Evolutionary conservation across 2,329 filamentous ascomycete genomes (phyloP), one percentile per base, ranked within the genome.

Genomic region (Penicillium sp.): DNA sequence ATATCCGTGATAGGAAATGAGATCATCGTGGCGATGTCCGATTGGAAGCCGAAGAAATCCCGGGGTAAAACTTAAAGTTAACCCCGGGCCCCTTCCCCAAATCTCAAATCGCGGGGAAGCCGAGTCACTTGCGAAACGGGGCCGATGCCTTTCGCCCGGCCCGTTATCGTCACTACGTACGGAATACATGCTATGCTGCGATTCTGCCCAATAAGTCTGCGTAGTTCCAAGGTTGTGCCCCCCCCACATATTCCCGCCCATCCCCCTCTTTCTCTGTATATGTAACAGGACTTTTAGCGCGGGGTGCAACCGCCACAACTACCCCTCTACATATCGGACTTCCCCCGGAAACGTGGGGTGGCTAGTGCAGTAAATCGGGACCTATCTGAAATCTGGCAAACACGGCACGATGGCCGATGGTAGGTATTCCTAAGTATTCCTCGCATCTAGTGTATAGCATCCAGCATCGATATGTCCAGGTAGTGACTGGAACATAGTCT

Each of bases 61-160:
- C 43, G 20, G 34, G 22, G 22, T 20, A 36, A 32, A 32, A 10
- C 9, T 7, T 14, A 16, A 16, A 16, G 13, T 10, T 10, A 11
- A 23, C 36, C 44, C 40, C 35, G 29, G 47, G 36, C 32, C 47
- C 39, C 42, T 22, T 11, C 13, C 40, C n/a, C 31, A 26, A 26
- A 20, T 20, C 40, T 7, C 14, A 18, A 27, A 14, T 23, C 46
- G 47, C 46, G 52, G 52, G 49, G 50, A 46, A 46, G 42, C 50
- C 51, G 49, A 54, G 28, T 47, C 26, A 24, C 24, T 46, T 40
- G 40, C 44, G 32, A 42, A 44, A 46, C 35, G 6, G 29, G 42
- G 7, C 50, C 44, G 45, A 46, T 45, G 41, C 52, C 45, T 43
- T 34, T 51, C 45, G 48, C 26, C 49, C 49, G 49, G 49, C 31